phyloP scores from a whole-genome alignment of 257 asterid genomes.

The Cordia subcordata region DNA sequence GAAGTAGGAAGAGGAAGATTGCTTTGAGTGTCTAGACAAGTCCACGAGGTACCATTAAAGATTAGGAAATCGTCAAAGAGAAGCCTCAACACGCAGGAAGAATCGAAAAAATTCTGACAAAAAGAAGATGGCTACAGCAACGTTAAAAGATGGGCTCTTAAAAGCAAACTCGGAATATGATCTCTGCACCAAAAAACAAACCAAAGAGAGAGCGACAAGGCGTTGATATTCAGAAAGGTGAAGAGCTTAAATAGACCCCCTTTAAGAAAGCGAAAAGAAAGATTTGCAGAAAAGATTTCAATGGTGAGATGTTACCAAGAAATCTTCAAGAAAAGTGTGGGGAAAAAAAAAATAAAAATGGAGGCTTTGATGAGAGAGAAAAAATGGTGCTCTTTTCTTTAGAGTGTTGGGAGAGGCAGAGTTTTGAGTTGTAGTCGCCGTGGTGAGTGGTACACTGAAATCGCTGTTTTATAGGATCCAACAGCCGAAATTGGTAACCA shows the following conservation, averaged over 20 bases:
- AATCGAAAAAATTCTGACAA: conserved; percentile 44
- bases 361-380: not conserved
- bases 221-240: not conserved
- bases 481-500: conserved; percentile 31
- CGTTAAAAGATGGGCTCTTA: conserved; percentile 39
- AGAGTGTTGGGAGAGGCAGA: conserved; percentile 3
- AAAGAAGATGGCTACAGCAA: conserved; percentile 11
- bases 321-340: not conserved
- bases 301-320: not conserved
- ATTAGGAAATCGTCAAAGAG: conserved; percentile 24
- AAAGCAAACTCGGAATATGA: not conserved
- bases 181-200: no score
- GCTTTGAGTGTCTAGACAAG: conserved; percentile 11
- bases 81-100: conserved; percentile 27
- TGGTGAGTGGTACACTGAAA: conserved; percentile 34
- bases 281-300: not conserved
- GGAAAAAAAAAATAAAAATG: not conserved
- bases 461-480: conserved; percentile 59
- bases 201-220: no score
- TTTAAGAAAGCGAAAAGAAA: conserved; percentile 3
- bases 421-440: conserved; percentile 15
- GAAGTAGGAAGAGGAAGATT: conserved; percentile 18
- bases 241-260: conserved; percentile 1
- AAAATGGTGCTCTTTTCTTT: no score
- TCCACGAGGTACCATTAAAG: conserved; percentile 14